phyloP scores from a whole-genome alignment of 257 asterid genomes.

The Solanum etuberosum region DNA sequence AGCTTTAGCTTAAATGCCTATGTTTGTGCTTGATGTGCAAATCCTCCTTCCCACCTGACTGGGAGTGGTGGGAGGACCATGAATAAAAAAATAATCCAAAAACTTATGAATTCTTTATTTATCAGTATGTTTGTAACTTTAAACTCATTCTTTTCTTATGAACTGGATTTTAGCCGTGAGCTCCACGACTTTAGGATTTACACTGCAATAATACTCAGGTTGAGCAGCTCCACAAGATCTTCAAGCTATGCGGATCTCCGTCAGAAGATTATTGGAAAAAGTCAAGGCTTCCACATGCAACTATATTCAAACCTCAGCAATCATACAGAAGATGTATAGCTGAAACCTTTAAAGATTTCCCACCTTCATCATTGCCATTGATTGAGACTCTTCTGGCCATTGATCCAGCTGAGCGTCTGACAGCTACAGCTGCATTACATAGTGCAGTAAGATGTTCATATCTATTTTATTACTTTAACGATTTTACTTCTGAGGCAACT shows the following conservation, averaged over 20 bases:
- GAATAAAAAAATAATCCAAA: background rate
- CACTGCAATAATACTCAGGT: constrained; percentile 33
- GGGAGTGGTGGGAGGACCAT: background rate
- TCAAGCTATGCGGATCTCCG: constrained; percentile 90
- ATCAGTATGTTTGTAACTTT: background rate
- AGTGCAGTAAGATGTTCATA: constrained; percentile 57
- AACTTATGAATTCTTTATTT: background rate
- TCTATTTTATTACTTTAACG: background rate
- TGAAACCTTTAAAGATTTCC: constrained; percentile 66
- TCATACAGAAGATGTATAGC: constrained; percentile 64
- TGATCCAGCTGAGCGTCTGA: constrained; percentile 74
- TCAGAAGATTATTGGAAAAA: constrained; percentile 79
- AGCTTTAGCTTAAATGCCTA: background rate
- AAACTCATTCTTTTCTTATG: background rate
- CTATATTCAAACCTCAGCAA: constrained; percentile 81
- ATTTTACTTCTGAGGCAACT: background rate
- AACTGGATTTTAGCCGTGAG: background rate
- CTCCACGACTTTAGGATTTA: background rate
- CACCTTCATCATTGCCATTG: constrained; percentile 63
- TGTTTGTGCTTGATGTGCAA: background rate
- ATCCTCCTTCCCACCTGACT: background rate
- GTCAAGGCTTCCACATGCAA: constrained; percentile 74
- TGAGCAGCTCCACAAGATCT: constrained; percentile 86
- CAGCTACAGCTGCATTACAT: constrained; percentile 58
- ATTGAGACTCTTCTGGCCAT: constrained; percentile 72